Evolutionary conservation across 306 rosid species (phyloP).

Genomic region (Vigna unguiculata): DNA sequence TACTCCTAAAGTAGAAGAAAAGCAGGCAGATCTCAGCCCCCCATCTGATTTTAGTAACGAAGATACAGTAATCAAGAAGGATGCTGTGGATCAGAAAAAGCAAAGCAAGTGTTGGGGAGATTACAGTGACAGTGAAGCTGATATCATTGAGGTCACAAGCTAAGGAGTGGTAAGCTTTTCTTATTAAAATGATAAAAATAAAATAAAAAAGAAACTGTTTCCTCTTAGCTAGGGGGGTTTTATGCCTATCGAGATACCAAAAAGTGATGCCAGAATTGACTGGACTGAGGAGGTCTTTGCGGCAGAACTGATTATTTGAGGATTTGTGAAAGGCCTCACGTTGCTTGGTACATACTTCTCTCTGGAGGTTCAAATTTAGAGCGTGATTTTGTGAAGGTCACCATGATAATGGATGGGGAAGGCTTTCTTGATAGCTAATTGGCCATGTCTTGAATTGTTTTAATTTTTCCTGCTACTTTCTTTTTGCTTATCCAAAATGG

Average conservation of each 20-base stretch:
- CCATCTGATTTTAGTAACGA: slow-evolving; percentile 42
- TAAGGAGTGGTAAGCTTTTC: slow-evolving; percentile 50
- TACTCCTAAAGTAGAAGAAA: slow-evolving; percentile 54
- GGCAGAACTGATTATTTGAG: slow-evolving; percentile 43
- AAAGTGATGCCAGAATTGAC: slow-evolving; percentile 15
- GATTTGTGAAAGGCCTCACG: slow-evolving; percentile 51
- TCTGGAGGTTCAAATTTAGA: slow-evolving; percentile 40
- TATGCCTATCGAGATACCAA: slow-evolving; percentile 38
- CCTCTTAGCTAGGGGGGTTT: slow-evolving; percentile 38
- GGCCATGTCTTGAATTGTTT: slow-evolving; percentile 40
- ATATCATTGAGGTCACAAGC: slow-evolving; percentile 65
- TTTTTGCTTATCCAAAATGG: slow-evolving; percentile 37
- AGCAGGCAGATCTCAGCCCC: slow-evolving; percentile 48
- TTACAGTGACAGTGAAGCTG: slow-evolving; percentile 86
- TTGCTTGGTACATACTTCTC: slow-evolving; percentile 37
- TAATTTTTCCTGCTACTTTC: slow-evolving; percentile 42
- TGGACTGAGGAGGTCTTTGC: slow-evolving; percentile 37
- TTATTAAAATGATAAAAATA: background rate
- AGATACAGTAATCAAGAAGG: slow-evolving; percentile 49
- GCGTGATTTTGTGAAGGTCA: slow-evolving; percentile 49
- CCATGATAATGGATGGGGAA: slow-evolving; percentile 47
- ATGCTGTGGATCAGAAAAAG: slow-evolving; percentile 53
- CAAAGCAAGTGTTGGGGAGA: slow-evolving; percentile 91
- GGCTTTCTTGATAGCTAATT: slow-evolving; percentile 46
- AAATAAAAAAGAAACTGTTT: background rate